A percentile compares a stretch with the other conserved stretches of the same genome.
Evolutionary conservation across 305 asterid species (phyloP).

Genomic region (Rubia occidens): DNA sequence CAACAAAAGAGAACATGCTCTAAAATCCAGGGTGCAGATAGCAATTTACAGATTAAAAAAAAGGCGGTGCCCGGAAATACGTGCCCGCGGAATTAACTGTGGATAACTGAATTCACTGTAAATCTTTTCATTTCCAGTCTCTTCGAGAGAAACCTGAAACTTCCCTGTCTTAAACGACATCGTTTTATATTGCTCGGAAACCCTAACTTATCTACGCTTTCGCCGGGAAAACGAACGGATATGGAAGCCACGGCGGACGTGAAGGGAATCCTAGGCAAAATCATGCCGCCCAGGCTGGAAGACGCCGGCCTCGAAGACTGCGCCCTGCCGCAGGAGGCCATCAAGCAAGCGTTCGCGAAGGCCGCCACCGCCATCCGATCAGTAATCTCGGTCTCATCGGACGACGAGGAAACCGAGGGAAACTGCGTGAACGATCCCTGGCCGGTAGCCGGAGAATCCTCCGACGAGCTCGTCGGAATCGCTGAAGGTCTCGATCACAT

Average conservation of each 20-base stretch:
- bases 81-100: too few species aligned
- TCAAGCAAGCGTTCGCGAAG: constrained; percentile 60
- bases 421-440: constrained; percentile 55
- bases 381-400: constrained; percentile 34
- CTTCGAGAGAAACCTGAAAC: neutral
- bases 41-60: neutral
- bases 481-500: constrained; percentile 37
- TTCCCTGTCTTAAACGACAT: neutral
- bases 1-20: neutral
- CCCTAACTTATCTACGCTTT: neutral
- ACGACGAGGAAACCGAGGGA: constrained; percentile 32
- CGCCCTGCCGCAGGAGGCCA: constrained; percentile 71
- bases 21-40: neutral
- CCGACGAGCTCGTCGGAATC: constrained; percentile 50
- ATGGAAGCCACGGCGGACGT: constrained; percentile 45
- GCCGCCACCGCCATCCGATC: constrained; percentile 77
- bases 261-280: constrained; percentile 33
- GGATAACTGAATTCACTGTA: too few species aligned
- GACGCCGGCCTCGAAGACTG: constrained; percentile 96
- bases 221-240: neutral
- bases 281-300: constrained; percentile 68
- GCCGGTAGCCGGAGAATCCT: constrained; percentile 28
- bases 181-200: neutral
- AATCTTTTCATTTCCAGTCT: neutral
- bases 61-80: neutral